Conservation (phyloP, 225 moss, liverwort and hornwort species). For the Lunularia cruciata region DNA sequence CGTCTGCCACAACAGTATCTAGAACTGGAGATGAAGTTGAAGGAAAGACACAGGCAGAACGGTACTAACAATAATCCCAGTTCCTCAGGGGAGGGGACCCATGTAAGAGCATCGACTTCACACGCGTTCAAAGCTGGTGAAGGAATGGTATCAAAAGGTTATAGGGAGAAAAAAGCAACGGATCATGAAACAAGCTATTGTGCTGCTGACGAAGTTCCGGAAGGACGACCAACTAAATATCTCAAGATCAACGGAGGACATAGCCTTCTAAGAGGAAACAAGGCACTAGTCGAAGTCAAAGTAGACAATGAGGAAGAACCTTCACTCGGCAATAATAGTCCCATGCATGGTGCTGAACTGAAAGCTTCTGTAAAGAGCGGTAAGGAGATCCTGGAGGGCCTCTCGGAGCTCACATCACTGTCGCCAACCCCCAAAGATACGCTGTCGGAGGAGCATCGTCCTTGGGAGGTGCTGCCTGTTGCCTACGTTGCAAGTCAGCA, state of each 20-base stretch:
- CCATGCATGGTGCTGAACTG: not conserved
- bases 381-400: not conserved
- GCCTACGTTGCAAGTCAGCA: slow-evolving; percentile 65
- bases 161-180: not conserved
- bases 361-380: not conserved
- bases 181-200: not conserved
- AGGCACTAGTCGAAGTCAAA: slow-evolving; percentile 7
- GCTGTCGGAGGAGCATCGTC: slow-evolving; percentile 33
- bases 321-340: not conserved
- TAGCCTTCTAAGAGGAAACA: not conserved
- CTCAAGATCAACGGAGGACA: slow-evolving; percentile 14
- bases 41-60: not conserved
- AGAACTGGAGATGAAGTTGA: slow-evolving; percentile 35
- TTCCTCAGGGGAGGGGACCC: not conserved
- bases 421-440: slow-evolving; percentile 35
- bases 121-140: slow-evolving; percentile 1
- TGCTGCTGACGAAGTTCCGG: not conserved
- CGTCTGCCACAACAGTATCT: slow-evolving; percentile 29
- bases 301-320: not conserved
- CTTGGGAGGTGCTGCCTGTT: slow-evolving; percentile 73
- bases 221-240: slow-evolving; percentile 31
- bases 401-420: not conserved
- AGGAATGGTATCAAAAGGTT: not conserved
- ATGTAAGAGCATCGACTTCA: not conserved
- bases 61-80: not conserved